phyloP scores from a whole-genome alignment of 768 basidiomycete genomes.

The Phallus indusiatus region DNA sequence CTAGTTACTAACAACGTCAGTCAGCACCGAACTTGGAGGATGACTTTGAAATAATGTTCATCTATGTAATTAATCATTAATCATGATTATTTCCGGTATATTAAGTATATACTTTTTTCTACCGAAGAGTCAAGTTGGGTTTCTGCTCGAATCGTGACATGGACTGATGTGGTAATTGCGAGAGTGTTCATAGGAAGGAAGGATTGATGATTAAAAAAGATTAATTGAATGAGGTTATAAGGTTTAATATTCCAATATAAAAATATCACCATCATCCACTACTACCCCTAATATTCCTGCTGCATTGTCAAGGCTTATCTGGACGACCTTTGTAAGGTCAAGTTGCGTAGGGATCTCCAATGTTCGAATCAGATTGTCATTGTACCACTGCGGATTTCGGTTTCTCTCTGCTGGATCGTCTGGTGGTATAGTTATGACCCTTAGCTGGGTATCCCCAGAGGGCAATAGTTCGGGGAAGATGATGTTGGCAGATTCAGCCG shows the following conservation, averaged over 20 bases:
- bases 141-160: not conserved
- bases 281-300: slow-evolving; percentile 4
- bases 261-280: slow-evolving; percentile 5
- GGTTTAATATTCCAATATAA: slow-evolving; percentile 8
- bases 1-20: no score
- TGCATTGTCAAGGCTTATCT: slow-evolving; percentile 2
- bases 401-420: slow-evolving; percentile 4
- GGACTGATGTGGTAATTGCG: not conserved
- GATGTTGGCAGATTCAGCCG: slow-evolving; percentile 5
- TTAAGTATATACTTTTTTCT: no score
- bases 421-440: slow-evolving; percentile 5
- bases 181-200: not conserved
- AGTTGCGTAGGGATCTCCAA: slow-evolving; percentile 2
- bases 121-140: no score
- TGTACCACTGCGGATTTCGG: slow-evolving; percentile 4
- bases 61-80: no score
- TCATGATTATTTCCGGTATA: no score
- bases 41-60: no score
- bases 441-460: not conserved
- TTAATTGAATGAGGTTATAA: not conserved
- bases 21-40: no score
- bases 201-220: not conserved
- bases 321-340: not conserved
- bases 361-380: not conserved
- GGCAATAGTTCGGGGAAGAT: slow-evolving; percentile 2